Evolutionary conservation across 352 stramenopile species (phyloP).

Genomic region (Aphanomyces astaci): DNA sequence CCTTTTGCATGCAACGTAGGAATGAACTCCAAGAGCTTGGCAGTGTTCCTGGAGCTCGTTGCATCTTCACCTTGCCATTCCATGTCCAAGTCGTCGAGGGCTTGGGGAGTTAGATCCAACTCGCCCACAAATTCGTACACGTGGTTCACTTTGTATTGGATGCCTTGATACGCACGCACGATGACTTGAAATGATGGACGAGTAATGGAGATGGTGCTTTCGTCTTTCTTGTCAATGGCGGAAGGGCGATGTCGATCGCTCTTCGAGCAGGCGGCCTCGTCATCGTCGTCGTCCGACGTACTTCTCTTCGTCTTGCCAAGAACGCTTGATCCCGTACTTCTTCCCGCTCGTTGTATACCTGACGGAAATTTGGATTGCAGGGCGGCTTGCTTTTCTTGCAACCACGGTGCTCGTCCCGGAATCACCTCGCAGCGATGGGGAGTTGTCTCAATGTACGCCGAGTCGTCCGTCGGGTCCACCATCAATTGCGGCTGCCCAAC

Average conservation of each 20-base stretch:
- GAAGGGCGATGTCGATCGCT: background rate
- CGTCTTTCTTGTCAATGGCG: background rate
- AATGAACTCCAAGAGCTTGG: constrained; percentile 60
- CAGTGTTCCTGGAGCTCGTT: constrained; percentile 31
- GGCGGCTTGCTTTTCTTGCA: background rate
- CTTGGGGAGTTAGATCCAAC: constrained; percentile 52
- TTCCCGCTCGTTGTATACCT: background rate
- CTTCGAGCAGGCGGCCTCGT: too few relatives aligned
- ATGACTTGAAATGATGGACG: constrained; percentile 11
- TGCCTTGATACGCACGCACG: constrained; percentile 9
- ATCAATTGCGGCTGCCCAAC: constrained; percentile 19
- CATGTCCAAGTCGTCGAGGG: constrained; percentile 26
- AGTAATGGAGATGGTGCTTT: background rate
- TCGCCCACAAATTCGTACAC: constrained; percentile 74
- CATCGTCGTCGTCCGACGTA: background rate
- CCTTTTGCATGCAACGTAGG: constrained; percentile 30
- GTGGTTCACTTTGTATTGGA: constrained; percentile 69
- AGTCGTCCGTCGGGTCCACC: background rate
- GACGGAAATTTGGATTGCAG: background rate
- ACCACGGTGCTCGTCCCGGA: background rate
- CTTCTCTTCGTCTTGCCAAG: background rate
- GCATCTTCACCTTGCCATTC: constrained; percentile 20
- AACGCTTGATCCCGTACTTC: background rate
- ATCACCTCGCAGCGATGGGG: constrained; percentile 8
- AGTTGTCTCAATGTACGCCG: constrained; percentile 15